phyloP scores from a whole-genome alignment of 192 early-diverging fungal species.

The Rhizoclosmatium sp. region DNA sequence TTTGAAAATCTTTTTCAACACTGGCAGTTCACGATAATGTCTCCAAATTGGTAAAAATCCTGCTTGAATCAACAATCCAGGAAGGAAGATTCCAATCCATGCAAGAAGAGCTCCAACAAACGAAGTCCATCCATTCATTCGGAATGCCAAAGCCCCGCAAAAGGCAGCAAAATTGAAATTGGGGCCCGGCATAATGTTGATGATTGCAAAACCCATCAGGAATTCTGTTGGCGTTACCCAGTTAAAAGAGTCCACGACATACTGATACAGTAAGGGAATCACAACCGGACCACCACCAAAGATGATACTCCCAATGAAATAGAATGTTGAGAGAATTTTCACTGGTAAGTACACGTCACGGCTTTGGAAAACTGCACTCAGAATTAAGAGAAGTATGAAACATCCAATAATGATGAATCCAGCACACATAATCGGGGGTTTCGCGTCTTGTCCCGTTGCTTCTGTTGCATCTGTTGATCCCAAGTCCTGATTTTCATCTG shows the following conservation, averaged over 20 bases:
- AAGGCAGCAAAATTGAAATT: conserved; percentile 76
- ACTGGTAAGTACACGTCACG: conserved; percentile 45
- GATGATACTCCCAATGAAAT: conserved; percentile 65
- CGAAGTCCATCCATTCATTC: conserved; percentile 38
- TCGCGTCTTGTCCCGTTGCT: neutral
- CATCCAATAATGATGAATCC: conserved; percentile 53
- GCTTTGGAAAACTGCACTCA: conserved; percentile 12
- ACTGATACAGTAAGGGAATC: conserved; percentile 56
- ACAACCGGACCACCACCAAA: conserved; percentile 74
- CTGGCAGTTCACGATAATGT: conserved; percentile 46
- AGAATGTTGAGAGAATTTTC: conserved; percentile 59
- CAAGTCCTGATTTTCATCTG: neutral
- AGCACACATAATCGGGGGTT: neutral
- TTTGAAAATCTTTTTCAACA: conserved; percentile 57
- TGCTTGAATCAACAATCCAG: conserved; percentile 66
- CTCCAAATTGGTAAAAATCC: conserved; percentile 72
- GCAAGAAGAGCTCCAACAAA: conserved; percentile 62
- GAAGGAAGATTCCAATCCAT: conserved; percentile 66
- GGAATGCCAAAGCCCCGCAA: conserved; percentile 65
- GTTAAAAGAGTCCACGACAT: conserved; percentile 50
- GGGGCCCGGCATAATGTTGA: conserved; percentile 63
- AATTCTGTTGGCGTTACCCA: conserved; percentile 68
- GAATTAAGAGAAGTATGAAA: conserved; percentile 38
- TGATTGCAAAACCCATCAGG: conserved; percentile 66
- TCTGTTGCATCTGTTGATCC: neutral